Conservation (phyloP, 2,329 filamentous ascomycete species). For the Trichoderma pleuroti region DNA sequence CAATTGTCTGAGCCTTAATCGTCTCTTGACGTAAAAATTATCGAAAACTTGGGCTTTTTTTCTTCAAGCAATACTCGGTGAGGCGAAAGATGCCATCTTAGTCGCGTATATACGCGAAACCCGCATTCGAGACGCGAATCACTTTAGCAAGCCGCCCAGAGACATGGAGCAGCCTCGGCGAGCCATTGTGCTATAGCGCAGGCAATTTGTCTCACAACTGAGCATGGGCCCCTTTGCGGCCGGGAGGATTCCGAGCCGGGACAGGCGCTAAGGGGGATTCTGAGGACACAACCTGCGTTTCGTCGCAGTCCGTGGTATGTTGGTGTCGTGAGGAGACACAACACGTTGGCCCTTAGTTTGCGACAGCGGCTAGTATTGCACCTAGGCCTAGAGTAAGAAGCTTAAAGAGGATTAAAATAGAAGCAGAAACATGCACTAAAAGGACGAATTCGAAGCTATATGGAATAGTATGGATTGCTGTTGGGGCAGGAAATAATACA, state of each 20-base stretch:
- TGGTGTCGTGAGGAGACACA: not conserved
- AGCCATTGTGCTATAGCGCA: not conserved
- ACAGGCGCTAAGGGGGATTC: not conserved
- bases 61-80: not conserved
- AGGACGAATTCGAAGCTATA: not conserved
- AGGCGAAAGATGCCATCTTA: not conserved
- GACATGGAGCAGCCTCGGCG: not conserved
- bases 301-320: not conserved
- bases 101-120: not conserved
- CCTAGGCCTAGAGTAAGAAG: not conserved
- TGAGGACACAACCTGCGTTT: not conserved
- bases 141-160: not conserved
- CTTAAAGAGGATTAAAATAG: not conserved
- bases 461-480: not conserved
- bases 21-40: not conserved
- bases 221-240: not conserved
- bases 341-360: not conserved
- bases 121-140: conserved; percentile 1
- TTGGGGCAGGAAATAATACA: not conserved
- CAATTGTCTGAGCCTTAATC: not conserved
- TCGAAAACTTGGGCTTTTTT: not conserved
- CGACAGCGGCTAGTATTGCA: not conserved
- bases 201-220: not conserved
- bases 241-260: not conserved
- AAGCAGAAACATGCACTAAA: not conserved